Evolutionary conservation across 2,329 filamentous ascomycete species (phyloP).

Genomic region (Diaporthe helianthi): DNA sequence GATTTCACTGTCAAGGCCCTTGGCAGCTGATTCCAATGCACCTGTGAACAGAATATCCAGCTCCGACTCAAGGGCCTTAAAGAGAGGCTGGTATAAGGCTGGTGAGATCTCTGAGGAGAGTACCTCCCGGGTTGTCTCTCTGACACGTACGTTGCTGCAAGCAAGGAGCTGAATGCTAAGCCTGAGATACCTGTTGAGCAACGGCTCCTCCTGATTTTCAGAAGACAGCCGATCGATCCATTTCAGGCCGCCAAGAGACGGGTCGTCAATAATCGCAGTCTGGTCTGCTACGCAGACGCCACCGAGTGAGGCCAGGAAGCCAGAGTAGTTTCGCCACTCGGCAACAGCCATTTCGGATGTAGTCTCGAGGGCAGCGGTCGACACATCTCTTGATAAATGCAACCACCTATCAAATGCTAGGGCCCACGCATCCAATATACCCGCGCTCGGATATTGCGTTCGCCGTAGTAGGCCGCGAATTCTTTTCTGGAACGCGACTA

Average conservation of each 20-base stretch:
- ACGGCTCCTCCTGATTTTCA: slow-evolving; percentile 66
- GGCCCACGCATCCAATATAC: slow-evolving; percentile 74
- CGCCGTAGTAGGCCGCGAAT: slow-evolving; percentile 65
- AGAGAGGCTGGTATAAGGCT: slow-evolving; percentile 66
- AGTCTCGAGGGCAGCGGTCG: slow-evolving; percentile 56
- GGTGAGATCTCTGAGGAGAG: slow-evolving; percentile 70
- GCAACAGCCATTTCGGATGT: slow-evolving; percentile 63
- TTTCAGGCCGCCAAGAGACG: slow-evolving; percentile 60
- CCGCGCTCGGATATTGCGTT: slow-evolving; percentile 68
- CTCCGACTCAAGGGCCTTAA: slow-evolving; percentile 70
- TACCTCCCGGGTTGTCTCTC: slow-evolving; percentile 72
- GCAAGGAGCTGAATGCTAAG: slow-evolving; percentile 71
- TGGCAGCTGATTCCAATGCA: slow-evolving; percentile 57
- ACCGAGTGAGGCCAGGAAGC: slow-evolving; percentile 71
- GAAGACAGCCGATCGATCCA: slow-evolving; percentile 70
- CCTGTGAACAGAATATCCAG: slow-evolving; percentile 68
- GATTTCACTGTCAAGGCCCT: slow-evolving; percentile 65
- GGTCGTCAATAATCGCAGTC: slow-evolving; percentile 63
- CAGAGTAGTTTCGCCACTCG: slow-evolving; percentile 74
- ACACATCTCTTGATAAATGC: slow-evolving; percentile 68
- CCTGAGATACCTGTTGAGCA: slow-evolving; percentile 66
- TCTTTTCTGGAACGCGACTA: slow-evolving; percentile 74
- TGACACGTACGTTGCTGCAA: slow-evolving; percentile 68
- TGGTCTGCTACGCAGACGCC: slow-evolving; percentile 70
- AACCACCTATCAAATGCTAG: slow-evolving; percentile 71